Conservation (phyloP, 1,284 basidiomycete species). For the Coniferiporia weirii region DNA sequence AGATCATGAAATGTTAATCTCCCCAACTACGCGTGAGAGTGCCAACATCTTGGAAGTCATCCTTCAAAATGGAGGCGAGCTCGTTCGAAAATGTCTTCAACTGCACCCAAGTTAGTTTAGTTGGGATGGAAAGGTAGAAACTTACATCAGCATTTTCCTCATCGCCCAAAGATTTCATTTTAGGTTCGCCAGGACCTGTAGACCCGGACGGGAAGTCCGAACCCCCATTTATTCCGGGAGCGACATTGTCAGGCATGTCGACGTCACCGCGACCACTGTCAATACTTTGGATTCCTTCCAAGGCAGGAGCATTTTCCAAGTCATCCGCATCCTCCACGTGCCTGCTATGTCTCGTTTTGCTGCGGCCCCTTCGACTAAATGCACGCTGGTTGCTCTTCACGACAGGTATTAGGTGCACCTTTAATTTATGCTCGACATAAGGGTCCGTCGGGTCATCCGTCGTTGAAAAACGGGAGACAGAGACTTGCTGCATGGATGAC, state of each 20-base stretch:
- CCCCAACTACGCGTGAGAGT: constrained; percentile 18
- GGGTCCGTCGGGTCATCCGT: constrained; percentile 11
- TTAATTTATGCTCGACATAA: constrained; percentile 10
- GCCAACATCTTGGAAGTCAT: constrained; percentile 16
- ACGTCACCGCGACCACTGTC: constrained; percentile 11
- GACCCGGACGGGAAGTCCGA: not conserved
- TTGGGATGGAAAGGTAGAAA: not conserved
- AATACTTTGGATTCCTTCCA: constrained; percentile 18
- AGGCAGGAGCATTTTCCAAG: constrained; percentile 3
- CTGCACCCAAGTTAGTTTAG: constrained; percentile 1
- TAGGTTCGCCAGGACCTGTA: not conserved
- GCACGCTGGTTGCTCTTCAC: constrained; percentile 7
- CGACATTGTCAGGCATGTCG: not conserved
- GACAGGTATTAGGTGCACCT: constrained; percentile 8
- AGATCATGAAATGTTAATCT: constrained; percentile 2
- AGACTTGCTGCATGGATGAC: constrained; percentile 16
- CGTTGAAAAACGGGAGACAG: constrained; percentile 9
- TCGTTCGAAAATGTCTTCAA: constrained; percentile 15
- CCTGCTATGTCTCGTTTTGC: constrained; percentile 10
- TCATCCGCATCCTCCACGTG: constrained; percentile 3
- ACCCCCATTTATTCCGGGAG: not conserved
- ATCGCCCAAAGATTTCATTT: constrained; percentile 23
- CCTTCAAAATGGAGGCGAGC: constrained; percentile 6
- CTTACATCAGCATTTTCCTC: constrained; percentile 45
- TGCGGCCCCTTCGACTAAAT: constrained; percentile 13